phyloP scores from a whole-genome alignment of 2,329 filamentous ascomycete species.

The Microsporum audouinii region DNA sequence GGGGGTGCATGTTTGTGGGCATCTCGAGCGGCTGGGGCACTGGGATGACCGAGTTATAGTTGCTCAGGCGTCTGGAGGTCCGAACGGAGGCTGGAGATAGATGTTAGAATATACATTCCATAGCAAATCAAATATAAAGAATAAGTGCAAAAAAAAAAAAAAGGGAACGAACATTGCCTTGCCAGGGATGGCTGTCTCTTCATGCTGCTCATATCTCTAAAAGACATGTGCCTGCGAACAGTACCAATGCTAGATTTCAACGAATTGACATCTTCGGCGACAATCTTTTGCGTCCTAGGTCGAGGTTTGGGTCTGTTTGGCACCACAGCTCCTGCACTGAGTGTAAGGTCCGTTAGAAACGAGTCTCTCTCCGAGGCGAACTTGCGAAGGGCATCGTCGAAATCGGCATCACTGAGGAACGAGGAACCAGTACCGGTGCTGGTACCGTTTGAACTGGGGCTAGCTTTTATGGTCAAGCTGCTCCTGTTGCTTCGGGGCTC shows the following conservation, averaged over 20 bases:
- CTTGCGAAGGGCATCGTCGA: conserved; percentile 83
- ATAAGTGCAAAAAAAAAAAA: conserved; percentile 1
- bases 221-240: conserved; percentile 83
- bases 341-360: conserved; percentile 83
- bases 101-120: conserved; percentile 14
- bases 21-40: conserved; percentile 80
- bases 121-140: not conserved
- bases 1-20: conserved; percentile 86
- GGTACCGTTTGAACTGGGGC: conserved; percentile 25
- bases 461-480: conserved; percentile 49
- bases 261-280: conserved; percentile 53
- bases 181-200: conserved; percentile 71
- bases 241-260: conserved; percentile 61
- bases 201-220: conserved; percentile 88
- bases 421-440: conserved; percentile 10
- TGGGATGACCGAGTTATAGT: conserved; percentile 97
- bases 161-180: conserved; percentile 55
- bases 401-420: conserved; percentile 64
- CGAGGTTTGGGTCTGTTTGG: conserved; percentile 56
- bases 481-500: conserved; percentile 51
- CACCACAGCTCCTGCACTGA: conserved; percentile 64
- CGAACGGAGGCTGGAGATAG: conserved; percentile 51
- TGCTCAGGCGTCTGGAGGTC: conserved; percentile 80
- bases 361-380: conserved; percentile 91
- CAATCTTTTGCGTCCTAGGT: conserved; percentile 70